Evolutionary conservation across 1,284 basidiomycete species (phyloP).

Genomic region (Rhodotorula glutinis): DNA sequence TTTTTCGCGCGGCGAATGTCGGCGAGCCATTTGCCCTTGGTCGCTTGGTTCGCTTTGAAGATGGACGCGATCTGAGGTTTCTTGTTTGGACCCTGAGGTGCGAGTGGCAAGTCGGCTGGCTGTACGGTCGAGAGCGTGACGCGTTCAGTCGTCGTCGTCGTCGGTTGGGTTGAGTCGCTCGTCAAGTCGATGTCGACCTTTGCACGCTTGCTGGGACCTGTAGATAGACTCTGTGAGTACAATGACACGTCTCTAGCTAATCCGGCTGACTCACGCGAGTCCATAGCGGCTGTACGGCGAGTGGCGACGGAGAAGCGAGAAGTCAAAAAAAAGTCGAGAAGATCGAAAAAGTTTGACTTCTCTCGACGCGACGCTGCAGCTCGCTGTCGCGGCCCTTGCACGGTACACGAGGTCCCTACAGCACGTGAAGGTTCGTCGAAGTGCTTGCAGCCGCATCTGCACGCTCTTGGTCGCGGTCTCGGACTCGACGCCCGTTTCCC

Average conservation of each 20-base stretch:
- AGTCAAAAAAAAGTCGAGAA: too few species aligned
- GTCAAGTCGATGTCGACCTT: constrained; percentile 7
- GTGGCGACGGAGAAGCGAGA: too few species aligned
- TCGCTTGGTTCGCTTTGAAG: constrained; percentile 1
- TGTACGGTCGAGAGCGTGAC: background rate
- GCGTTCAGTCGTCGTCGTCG: background rate
- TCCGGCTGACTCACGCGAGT: background rate
- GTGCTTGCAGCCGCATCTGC: too few species aligned
- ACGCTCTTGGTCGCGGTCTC: too few species aligned
- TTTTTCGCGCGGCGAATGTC: background rate
- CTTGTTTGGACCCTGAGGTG: background rate
- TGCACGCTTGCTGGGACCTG: constrained; percentile 11
- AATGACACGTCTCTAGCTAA: too few species aligned
- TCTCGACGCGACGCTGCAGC: too few species aligned
- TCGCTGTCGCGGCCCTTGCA: too few species aligned
- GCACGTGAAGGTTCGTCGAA: too few species aligned
- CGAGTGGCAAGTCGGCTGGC: background rate
- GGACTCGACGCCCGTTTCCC: too few species aligned
- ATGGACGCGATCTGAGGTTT: constrained; percentile 8
- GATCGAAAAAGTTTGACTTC: too few species aligned
- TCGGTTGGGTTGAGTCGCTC: background rate
- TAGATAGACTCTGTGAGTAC: too few species aligned
- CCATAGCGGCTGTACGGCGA: background rate
- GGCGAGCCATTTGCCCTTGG: constrained; percentile 4
- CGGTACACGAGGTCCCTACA: too few species aligned